Evolutionary conservation across 768 basidiomycete genomes (phyloP).

Genomic region (Boletus tylopilopsis): DNA sequence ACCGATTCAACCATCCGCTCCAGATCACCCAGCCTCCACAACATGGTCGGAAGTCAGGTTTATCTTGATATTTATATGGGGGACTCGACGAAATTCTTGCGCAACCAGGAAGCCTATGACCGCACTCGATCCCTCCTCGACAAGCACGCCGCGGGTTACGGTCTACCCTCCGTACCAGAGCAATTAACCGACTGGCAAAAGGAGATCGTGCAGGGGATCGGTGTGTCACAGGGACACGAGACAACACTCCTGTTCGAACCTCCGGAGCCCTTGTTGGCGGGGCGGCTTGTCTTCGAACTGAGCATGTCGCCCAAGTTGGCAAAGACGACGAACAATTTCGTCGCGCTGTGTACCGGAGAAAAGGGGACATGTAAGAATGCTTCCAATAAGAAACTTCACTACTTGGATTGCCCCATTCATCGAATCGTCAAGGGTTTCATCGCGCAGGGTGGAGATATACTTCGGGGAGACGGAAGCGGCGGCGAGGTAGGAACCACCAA

Average conservation of each 20-base stretch:
- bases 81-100: conserved; percentile 27
- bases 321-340: conserved; percentile 48
- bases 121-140: conserved; percentile 32
- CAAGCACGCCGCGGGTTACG: conserved; percentile 40
- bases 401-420: conserved; percentile 42
- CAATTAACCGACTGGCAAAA: conserved; percentile 41
- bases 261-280: conserved; percentile 37
- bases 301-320: conserved; percentile 36
- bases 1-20: background rate
- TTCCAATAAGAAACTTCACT: conserved; percentile 43
- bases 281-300: conserved; percentile 41
- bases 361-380: conserved; percentile 44
- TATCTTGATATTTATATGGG: conserved; percentile 45
- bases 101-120: conserved; percentile 29
- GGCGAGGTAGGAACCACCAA: conserved; percentile 42
- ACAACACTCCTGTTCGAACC: conserved; percentile 31
- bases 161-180: conserved; percentile 36
- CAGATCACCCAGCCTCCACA: background rate
- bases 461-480: conserved; percentile 48
- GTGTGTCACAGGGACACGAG: conserved; percentile 32
- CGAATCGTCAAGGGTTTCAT: conserved; percentile 46
- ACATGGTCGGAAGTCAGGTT: conserved; percentile 13
- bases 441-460: conserved; percentile 53
- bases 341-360: conserved; percentile 44
- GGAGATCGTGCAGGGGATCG: conserved; percentile 42